These are phyloP conservation scores for Beta vulgaris DNA, from an alignment of 148 eudicot species.

Conservation along the genomic window DNA sequence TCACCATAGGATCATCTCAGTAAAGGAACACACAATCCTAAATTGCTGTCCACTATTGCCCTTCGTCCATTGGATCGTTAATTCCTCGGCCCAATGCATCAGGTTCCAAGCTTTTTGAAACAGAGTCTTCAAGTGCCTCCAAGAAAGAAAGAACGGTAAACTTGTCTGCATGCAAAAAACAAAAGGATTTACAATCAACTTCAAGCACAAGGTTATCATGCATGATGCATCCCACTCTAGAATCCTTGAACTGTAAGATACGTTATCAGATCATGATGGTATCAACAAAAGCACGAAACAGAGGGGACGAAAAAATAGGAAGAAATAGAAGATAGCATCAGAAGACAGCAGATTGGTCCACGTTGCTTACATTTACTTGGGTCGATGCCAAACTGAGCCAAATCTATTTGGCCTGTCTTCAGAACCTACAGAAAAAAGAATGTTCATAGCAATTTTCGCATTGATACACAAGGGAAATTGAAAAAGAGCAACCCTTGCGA, in stretches of 20 bases:
- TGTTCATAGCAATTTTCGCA: background rate
- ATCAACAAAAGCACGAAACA: too few relatives aligned
- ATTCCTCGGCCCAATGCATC: slow-evolving; percentile 38
- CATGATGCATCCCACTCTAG: too few relatives aligned
- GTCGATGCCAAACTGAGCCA: slow-evolving; percentile 91
- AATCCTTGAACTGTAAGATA: background rate
- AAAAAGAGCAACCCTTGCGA: background rate
- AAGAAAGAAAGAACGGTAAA: slow-evolving; percentile 90
- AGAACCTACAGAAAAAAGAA: slow-evolving; percentile 55
- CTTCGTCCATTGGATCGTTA: slow-evolving; percentile 74
- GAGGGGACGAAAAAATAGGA: background rate
- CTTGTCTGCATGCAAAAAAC: slow-evolving; percentile 51
- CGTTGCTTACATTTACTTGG: slow-evolving; percentile 83
- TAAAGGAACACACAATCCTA: background rate
- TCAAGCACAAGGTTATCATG: slow-evolving; percentile 1
- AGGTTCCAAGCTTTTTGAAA: slow-evolving; percentile 35
- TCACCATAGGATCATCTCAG: background rate
- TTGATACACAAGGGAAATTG: background rate
- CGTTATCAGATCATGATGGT: background rate
- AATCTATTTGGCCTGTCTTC: slow-evolving; percentile 89
- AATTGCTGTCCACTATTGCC: slow-evolving; percentile 38
- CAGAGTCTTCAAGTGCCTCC: slow-evolving; percentile 98
- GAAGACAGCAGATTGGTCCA: background rate
- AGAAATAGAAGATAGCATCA: background rate
- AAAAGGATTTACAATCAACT: background rate